Percentiles rank a stretch among this genome's conserved stretches.
Evolutionary conservation across 2,329 filamentous ascomycete genomes (phyloP).

Genomic region (Mycosphaerella sp.): DNA sequence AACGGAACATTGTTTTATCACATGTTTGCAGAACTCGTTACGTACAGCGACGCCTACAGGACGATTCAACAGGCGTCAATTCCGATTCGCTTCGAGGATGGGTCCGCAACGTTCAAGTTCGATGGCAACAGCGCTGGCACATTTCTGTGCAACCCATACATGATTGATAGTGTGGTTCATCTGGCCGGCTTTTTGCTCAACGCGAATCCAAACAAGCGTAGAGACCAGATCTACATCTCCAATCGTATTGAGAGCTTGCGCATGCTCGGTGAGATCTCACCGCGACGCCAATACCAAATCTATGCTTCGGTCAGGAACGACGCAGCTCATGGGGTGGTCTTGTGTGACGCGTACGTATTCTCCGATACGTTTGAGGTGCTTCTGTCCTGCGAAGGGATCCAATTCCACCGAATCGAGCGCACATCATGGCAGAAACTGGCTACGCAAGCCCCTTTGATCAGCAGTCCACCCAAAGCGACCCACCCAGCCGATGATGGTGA

Average conservation of each 20-base stretch:
- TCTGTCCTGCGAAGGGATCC: no score
- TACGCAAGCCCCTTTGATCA: no score
- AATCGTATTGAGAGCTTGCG: neutral
- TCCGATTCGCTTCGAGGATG: no score
- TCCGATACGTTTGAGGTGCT: no score
- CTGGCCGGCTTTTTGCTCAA: slow-evolving; percentile 28
- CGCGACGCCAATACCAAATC: neutral
- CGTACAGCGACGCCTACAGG: neutral
- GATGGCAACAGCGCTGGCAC: slow-evolving; percentile 13
- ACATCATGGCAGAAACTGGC: no score
- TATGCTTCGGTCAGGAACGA: neutral
- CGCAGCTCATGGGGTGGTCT: neutral
- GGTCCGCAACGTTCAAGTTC: neutral
- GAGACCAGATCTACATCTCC: neutral
- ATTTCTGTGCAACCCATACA: slow-evolving; percentile 30
- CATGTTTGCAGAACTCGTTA: neutral
- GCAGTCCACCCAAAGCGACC: no score
- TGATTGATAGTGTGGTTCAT: slow-evolving; percentile 19
- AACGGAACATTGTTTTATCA: neutral
- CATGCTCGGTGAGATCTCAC: neutral
- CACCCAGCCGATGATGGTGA: no score
- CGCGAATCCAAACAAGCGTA: slow-evolving; percentile 9
- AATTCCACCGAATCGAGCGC: no score
- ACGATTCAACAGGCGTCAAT: neutral
- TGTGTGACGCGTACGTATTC: no score